Evolutionary conservation across 495 filamentous ascomycete genomes (phyloP), one percentile per base, ranked within the genome.

Genomic region (Annulohypoxylon stygium): DNA sequence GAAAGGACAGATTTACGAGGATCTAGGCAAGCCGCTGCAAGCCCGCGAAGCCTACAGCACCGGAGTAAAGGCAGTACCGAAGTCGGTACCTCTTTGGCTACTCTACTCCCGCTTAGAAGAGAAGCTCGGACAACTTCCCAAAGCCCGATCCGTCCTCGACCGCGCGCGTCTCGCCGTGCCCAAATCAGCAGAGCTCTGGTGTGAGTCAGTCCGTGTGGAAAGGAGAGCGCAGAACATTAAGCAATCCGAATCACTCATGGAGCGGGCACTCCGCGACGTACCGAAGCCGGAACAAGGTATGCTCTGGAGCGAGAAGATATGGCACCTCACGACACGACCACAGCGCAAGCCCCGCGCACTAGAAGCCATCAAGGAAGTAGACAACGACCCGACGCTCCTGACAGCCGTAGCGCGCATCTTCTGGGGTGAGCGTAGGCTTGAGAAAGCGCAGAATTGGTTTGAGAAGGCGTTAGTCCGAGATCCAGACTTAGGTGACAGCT

Each of bases 1-100:
- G 85, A 99, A 98, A 82, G 96, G 97, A 3, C 96, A 99, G 74
- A 93, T 98, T 69, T 99, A 98, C 86, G 92, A 97, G 74, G 83
- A 88, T 14, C 87, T 92, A 59, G 87, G 85, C 68, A 92, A 92
- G 77, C 82, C 92, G 41, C 90, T 93, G 0, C 92, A 97, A 78
- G 96, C 97, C 3, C 89, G 95, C 53, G 94, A 99, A 78, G 95
- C 97, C 0, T 98, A 96, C 81, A 89, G 88, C 69, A 92, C 92
- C 39, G 96, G 97, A 47, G 97, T 93, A 2, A 91, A 94, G 54
- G 94, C 93, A 14, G 94, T 93, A 55, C 87, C 93, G 3, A 90
- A 91, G 26, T 93, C 93, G 1, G 89, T 95, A 1, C 90, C 95
- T 0, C 88, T 99, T 10, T 98, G 94, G 93, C 87, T 98, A 0